phyloP scores from a whole-genome alignment of 1,284 basidiomycete species.

The Sporisorium exsertum region DNA sequence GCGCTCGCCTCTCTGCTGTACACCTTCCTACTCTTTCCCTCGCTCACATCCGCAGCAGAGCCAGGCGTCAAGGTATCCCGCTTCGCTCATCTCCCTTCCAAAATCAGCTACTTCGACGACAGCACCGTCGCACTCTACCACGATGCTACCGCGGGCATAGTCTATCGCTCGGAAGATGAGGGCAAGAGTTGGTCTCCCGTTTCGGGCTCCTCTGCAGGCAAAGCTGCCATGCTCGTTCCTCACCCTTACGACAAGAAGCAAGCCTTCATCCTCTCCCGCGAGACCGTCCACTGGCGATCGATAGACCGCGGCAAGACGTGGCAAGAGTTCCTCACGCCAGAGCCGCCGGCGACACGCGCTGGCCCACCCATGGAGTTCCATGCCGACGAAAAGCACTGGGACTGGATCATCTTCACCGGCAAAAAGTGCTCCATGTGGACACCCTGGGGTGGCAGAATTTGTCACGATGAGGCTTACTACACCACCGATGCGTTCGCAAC shows the following conservation, averaged over 20 bases:
- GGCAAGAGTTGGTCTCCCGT: conserved; percentile 83
- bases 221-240: conserved; percentile 80
- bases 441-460: conserved; percentile 58
- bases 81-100: conserved; percentile 78
- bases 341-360: conserved; percentile 53
- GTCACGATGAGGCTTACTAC: conserved; percentile 70
- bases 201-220: conserved; percentile 76
- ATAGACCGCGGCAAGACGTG: conserved; percentile 62
- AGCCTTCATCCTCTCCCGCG: conserved; percentile 62
- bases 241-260: conserved; percentile 82
- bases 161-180: conserved; percentile 88
- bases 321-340: conserved; percentile 63
- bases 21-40: conserved; percentile 3
- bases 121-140: conserved; percentile 85
- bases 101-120: conserved; percentile 92
- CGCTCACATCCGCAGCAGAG: conserved; percentile 9
- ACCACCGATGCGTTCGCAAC: conserved; percentile 64
- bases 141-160: conserved; percentile 77
- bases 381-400: conserved; percentile 60
- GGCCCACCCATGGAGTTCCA: conserved; percentile 65
- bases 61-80: conserved; percentile 71
- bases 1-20: conserved; percentile 1
- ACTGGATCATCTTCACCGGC: conserved; percentile 64
- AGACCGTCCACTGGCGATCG: conserved; percentile 63
- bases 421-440: conserved; percentile 61